phyloP scores from a whole-genome alignment of 2,329 filamentous ascomycete genomes.

The Stagonosporopsis cucurbitacearum region DNA sequence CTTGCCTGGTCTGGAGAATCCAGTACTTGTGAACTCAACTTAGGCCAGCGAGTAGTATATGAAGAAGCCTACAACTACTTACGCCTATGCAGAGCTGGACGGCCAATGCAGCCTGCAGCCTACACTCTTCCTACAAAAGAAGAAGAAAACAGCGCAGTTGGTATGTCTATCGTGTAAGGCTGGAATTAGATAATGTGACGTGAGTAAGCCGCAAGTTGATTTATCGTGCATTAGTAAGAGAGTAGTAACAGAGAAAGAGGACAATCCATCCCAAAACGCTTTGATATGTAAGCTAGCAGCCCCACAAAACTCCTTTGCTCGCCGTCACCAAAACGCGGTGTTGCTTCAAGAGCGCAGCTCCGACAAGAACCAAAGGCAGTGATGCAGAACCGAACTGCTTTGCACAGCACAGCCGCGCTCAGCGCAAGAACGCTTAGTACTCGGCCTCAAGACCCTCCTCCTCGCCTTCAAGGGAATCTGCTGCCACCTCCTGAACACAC shows the following conservation, averaged over 20 bases:
- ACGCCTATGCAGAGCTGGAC: no score
- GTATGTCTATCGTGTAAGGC: no score
- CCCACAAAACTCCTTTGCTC: slow-evolving; percentile 31
- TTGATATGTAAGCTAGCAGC: slow-evolving; percentile 32
- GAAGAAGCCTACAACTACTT: no score
- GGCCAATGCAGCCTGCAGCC: no score
- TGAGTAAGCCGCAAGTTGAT: no score
- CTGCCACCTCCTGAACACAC: slow-evolving; percentile 76
- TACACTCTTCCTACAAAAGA: no score
- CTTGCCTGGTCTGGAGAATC: no score
- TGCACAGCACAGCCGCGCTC: slow-evolving; percentile 27
- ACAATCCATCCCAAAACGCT: slow-evolving; percentile 33
- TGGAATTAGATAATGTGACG: no score
- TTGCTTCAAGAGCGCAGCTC: slow-evolving; percentile 31
- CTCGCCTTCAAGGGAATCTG: slow-evolving; percentile 88
- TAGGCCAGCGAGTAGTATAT: no score
- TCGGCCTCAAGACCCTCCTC: slow-evolving; percentile 85
- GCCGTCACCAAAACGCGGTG: slow-evolving; percentile 26
- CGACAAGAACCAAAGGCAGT: slow-evolving; percentile 35
- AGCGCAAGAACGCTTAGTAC: slow-evolving; percentile 68
- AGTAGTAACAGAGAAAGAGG: slow-evolving; percentile 40
- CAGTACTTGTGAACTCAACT: no score
- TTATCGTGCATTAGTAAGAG: slow-evolving; percentile 39
- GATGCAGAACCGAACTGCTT: slow-evolving; percentile 34
- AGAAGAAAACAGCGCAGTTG: no score